Evolutionary conservation across 306 rosid genomes (phyloP), one percentile per base, ranked within the genome.

Genomic region (Sesbania bispinosa): DNA sequence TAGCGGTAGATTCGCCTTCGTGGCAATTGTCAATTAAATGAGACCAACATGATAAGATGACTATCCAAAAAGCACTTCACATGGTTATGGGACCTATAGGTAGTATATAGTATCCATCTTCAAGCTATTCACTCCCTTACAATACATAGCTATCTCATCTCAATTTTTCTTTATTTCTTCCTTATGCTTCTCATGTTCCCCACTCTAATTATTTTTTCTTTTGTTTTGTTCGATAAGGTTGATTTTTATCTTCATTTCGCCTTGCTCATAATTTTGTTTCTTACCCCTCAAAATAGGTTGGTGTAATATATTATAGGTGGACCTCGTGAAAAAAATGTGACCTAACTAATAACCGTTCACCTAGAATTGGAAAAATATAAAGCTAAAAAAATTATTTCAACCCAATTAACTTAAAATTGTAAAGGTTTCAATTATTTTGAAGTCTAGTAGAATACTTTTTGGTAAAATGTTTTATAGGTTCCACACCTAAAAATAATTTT

Each of bases 61-160:
- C 6, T 27, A 30, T 67, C 46, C 21, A 51, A 20, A 45, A 51
- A 39, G 47, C 21, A 50, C 14, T 55, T 69, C 86, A 82, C 80
- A 63, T 82, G 86, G 21, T 15, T 6, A 46, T 68, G 74, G 86
- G 71, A 2, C 85, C 82, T 5, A 32, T 35, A 2, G 4, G 2
- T 27, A 35, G 8, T 2, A 35, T 7, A 66, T 0, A 3, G 16
- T 18, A 47, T 39, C 55, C 48, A 57, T 59, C 26, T n/a, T n/a
- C n/a, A n/a, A 10, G 15, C 10, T 21, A 29, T 20, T 13, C n/a
- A 8, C 23, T 60, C 14, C 36, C 8, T 57, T n/a, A 18, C 63
- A 11, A 4, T 24, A 53, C 67, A 30, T 74, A 33, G 6, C 15
- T 38, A 26, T 47, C 38, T 55, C 68, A 2, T 52, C 64, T 29